Conservation (phyloP, 2,329 filamentous ascomycete genomes). For the Clathrospora elynae region DNA sequence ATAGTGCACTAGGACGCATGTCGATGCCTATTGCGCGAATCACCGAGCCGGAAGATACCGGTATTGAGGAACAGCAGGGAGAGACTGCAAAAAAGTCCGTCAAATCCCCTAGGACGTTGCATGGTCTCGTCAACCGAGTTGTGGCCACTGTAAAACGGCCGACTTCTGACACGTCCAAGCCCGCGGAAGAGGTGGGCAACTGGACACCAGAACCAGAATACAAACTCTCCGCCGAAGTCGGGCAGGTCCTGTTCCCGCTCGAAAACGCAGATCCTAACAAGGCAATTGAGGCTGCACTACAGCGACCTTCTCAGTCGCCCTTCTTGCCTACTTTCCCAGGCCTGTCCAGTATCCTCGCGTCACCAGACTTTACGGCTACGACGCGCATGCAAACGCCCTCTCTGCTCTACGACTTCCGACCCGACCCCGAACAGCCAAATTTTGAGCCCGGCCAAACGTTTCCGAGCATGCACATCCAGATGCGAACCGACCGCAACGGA, state of each 20-base stretch:
- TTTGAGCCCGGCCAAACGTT: slow-evolving; percentile 19
- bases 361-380: slow-evolving; percentile 14
- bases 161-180: background rate
- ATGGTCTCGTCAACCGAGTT: slow-evolving; percentile 6
- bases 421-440: slow-evolving; percentile 21
- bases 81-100: background rate
- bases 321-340: slow-evolving; percentile 32
- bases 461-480: slow-evolving; percentile 32
- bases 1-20: slow-evolving; percentile 34
- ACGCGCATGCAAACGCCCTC: slow-evolving; percentile 16
- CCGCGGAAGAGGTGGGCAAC: slow-evolving; percentile 9
- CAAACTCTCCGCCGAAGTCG: slow-evolving; percentile 28
- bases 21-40: slow-evolving; percentile 20
- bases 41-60: background rate
- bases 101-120: background rate
- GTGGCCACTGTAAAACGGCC: slow-evolving; percentile 4
- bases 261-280: slow-evolving; percentile 6
- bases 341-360: slow-evolving; percentile 27
- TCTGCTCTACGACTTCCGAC: slow-evolving; percentile 34
- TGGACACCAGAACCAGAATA: slow-evolving; percentile 25
- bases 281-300: slow-evolving; percentile 1
- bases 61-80: slow-evolving; percentile 3
- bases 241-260: slow-evolving; percentile 33
- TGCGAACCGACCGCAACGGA: slow-evolving; percentile 22
- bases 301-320: slow-evolving; percentile 7